These are phyloP conservation scores for Fusarium concolor DNA, from an alignment of 2,329 filamentous ascomycete species.

Conservation along the genomic window DNA sequence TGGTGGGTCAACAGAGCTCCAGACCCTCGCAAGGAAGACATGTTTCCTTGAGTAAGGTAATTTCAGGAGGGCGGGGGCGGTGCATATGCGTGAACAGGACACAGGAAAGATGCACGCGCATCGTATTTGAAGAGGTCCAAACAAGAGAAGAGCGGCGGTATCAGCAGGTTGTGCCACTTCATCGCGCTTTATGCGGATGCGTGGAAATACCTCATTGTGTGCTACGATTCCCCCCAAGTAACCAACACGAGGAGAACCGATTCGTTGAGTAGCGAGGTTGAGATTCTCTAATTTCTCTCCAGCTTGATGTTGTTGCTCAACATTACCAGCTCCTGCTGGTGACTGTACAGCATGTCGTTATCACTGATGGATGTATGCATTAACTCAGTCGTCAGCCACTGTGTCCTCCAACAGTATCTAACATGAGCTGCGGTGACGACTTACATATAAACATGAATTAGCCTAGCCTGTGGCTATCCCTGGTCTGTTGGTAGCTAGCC, in stretches of 20 bases:
- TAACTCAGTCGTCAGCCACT: not conserved
- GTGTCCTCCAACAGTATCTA: not conserved
- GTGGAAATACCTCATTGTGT: slow-evolving; percentile 44
- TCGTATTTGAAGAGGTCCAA: slow-evolving; percentile 19
- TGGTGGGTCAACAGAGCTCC: slow-evolving; percentile 16
- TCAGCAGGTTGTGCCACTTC: slow-evolving; percentile 39
- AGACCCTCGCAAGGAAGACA: slow-evolving; percentile 15
- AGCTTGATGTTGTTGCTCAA: slow-evolving; percentile 8
- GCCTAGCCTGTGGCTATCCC: not conserved
- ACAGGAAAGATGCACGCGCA: slow-evolving; percentile 9
- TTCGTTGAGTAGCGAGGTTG: slow-evolving; percentile 27
- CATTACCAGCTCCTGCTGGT: not conserved
- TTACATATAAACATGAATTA: not conserved
- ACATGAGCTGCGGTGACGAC: not conserved
- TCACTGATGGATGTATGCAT: not conserved
- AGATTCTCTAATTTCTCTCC: slow-evolving; percentile 22
- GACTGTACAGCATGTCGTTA: not conserved
- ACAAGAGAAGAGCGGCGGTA: slow-evolving; percentile 25
- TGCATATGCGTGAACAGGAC: slow-evolving; percentile 16
- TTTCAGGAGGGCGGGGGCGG: slow-evolving; percentile 24
- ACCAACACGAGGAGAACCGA: slow-evolving; percentile 21
- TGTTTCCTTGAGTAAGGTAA: slow-evolving; percentile 15
- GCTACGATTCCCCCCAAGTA: slow-evolving; percentile 6
- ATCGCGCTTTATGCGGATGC: slow-evolving; percentile 25
- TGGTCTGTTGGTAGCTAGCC: not conserved